Percentiles rank a stretch among this genome's conserved stretches.
Conservation (phyloP, 495 filamentous ascomycete genomes). For the Talaromyces trachyspermus region DNA sequence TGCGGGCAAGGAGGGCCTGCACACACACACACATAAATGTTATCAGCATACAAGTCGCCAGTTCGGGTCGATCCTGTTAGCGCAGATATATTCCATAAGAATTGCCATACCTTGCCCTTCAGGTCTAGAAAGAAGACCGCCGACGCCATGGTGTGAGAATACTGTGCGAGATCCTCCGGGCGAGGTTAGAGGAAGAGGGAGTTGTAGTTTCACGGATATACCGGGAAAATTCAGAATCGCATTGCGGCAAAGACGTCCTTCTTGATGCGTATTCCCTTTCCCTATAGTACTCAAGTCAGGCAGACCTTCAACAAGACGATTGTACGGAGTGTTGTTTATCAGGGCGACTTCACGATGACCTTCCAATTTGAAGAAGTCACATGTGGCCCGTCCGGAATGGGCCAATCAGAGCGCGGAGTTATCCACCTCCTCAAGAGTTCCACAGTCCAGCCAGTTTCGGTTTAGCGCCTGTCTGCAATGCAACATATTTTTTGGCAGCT, state of each 20-base stretch:
- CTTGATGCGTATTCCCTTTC: too few relatives aligned
- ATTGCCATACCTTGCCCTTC: constrained; percentile 91
- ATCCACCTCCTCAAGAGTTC: not conserved
- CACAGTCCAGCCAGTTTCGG: constrained; percentile 16
- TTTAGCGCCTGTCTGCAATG: constrained; percentile 25
- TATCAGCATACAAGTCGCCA: constrained; percentile 5
- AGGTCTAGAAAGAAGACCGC: constrained; percentile 98
- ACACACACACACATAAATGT: not conserved
- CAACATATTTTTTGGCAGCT: constrained; percentile 23
- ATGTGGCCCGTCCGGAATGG: not conserved
- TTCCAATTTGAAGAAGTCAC: too few relatives aligned
- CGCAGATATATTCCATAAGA: not conserved
- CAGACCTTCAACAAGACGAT: too few relatives aligned
- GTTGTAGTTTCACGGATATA: not conserved
- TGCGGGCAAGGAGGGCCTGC: constrained; percentile 94
- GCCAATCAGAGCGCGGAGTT: not conserved
- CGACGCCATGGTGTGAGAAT: constrained; percentile 68
- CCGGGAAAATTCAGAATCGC: not conserved
- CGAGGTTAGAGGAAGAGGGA: not conserved
- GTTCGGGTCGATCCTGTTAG: too few relatives aligned
- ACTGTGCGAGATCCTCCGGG: not conserved
- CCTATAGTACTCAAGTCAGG: too few relatives aligned
- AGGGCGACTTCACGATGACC: too few relatives aligned
- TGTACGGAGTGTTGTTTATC: too few relatives aligned
- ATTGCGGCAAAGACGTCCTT: not conserved